Conservation (phyloP, 2,329 filamentous ascomycete genomes). For the Cyanodermella asteris region DNA sequence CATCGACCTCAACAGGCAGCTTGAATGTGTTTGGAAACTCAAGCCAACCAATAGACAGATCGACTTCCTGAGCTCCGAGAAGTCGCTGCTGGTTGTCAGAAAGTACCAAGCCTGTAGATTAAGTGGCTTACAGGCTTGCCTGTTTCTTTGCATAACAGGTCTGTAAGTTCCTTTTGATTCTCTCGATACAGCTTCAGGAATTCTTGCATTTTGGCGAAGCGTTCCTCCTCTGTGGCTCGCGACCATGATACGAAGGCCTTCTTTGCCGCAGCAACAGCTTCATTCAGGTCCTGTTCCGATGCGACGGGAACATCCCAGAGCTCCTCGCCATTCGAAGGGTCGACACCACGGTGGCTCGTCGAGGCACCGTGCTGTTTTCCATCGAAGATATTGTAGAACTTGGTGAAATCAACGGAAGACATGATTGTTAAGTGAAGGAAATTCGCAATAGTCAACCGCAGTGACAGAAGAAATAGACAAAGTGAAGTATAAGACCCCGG, state of each 20-base stretch:
- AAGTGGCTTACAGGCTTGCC: constrained; percentile 25
- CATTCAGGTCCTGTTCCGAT: constrained; percentile 20
- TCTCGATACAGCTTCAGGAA: constrained; percentile 20
- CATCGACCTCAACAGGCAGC: constrained; percentile 25
- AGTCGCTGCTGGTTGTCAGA: constrained; percentile 1
- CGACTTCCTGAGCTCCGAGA: constrained; percentile 1
- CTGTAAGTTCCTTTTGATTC: constrained; percentile 21
- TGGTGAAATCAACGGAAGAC: too few species aligned
- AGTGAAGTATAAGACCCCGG: too few species aligned
- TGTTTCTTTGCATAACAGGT: constrained; percentile 26
- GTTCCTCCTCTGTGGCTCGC: constrained; percentile 21
- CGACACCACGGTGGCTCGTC: constrained; percentile 17
- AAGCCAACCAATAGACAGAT: constrained; percentile 1
- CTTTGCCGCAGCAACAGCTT: constrained; percentile 24
- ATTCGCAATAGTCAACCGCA: too few species aligned
- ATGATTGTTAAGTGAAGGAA: too few species aligned
- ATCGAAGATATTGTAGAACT: constrained; percentile 27
- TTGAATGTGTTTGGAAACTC: constrained; percentile 11
- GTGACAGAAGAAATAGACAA: too few species aligned
- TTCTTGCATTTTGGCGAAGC: constrained; percentile 19
- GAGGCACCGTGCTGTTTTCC: constrained; percentile 17
- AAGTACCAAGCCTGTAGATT: not conserved
- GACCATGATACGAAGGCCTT: constrained; percentile 27
- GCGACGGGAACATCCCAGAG: constrained; percentile 26
- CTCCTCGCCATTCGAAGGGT: constrained; percentile 23